Evolutionary conservation across 305 asterid genomes (phyloP).

Genomic region (Fraxinus latifolia): DNA sequence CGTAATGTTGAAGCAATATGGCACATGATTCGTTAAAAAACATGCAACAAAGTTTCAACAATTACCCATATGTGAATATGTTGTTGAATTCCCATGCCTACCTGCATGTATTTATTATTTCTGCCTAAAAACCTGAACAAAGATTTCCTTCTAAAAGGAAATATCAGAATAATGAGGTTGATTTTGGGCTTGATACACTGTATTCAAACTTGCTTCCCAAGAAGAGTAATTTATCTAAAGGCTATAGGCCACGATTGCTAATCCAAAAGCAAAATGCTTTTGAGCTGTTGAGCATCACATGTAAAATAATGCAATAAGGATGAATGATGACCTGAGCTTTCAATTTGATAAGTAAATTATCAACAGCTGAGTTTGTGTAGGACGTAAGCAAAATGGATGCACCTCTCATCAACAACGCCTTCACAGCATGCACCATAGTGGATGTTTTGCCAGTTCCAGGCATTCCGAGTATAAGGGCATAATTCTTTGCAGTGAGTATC

Average conservation of each 20-base stretch:
- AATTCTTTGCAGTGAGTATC: constrained; percentile 92
- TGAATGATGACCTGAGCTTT: constrained; percentile 73
- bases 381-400: constrained; percentile 86
- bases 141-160: neutral
- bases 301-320: constrained; percentile 21
- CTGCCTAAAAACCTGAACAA: neutral
- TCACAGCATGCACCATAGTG: constrained; percentile 95
- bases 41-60: neutral
- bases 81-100: neutral
- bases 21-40: neutral
- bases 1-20: neutral
- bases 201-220: constrained; percentile 7
- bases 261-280: constrained; percentile 13
- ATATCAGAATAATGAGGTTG: neutral
- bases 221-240: constrained; percentile 13
- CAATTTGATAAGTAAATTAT: constrained; percentile 82
- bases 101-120: neutral
- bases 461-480: constrained; percentile 93
- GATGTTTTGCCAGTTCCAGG: constrained; percentile 99
- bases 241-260: constrained; percentile 1
- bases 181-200: constrained; percentile 1
- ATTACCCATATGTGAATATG: neutral
- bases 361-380: constrained; percentile 89
- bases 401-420: constrained; percentile 78
- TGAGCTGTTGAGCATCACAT: constrained; percentile 9